phyloP scores from a whole-genome alignment of 164 flowering plant species.

The Berberis thunbergii region DNA sequence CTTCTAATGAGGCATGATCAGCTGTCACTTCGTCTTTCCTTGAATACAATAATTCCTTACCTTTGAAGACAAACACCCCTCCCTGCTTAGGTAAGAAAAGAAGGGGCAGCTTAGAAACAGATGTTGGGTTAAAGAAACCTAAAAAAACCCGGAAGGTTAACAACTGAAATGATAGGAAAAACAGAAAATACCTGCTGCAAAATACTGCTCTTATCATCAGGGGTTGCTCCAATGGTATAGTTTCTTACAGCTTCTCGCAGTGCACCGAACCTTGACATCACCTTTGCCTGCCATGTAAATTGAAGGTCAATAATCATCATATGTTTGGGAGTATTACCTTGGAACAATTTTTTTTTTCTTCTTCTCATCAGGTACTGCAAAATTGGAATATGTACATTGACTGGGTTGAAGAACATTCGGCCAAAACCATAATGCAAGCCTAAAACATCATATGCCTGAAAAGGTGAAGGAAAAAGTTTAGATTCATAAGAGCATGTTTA shows the following conservation, averaged over 20 bases:
- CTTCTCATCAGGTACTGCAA: neutral
- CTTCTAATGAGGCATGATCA: neutral
- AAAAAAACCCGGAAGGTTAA: no score
- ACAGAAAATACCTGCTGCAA: constrained; percentile 60
- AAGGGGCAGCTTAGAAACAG: no score
- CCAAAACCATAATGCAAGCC: constrained; percentile 83
- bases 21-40: neutral
- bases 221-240: constrained; percentile 78
- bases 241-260: constrained; percentile 56
- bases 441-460: constrained; percentile 75
- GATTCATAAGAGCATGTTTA: neutral
- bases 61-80: neutral
- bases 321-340: no score
- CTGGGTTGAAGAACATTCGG: constrained; percentile 89
- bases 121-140: no score
- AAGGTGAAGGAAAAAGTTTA: neutral
- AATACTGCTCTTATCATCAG: constrained; percentile 72
- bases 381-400: constrained; percentile 53
- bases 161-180: no score
- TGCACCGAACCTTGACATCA: constrained; percentile 53
- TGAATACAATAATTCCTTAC: neutral
- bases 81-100: neutral
- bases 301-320: neutral
- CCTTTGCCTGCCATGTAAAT: constrained; percentile 46
- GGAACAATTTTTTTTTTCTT: no score